These are phyloP conservation scores for Corynespora cassiicola DNA, from an alignment of 2,329 filamentous ascomycete genomes.

Conservation along the genomic window DNA sequence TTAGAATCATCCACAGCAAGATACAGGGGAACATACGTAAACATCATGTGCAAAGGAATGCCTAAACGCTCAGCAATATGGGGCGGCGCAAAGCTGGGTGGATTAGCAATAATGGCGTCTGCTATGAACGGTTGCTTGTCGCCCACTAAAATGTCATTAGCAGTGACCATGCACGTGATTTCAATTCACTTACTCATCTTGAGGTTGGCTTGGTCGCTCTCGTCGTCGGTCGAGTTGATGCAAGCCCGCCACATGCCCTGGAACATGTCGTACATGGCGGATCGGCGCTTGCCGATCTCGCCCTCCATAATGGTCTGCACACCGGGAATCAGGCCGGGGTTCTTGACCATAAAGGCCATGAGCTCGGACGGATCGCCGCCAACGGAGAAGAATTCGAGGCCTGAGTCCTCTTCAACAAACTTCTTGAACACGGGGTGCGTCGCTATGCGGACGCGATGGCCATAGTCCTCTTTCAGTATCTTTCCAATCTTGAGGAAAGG, in stretches of 20 bases:
- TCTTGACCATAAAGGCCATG: constrained; percentile 91
- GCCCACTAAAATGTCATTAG: constrained; percentile 54
- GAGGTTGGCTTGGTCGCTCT: constrained; percentile 63
- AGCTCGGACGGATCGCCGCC: constrained; percentile 81
- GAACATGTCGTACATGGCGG: constrained; percentile 82
- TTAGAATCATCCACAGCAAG: constrained; percentile 21
- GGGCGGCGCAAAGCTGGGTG: constrained; percentile 77
- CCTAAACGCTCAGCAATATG: constrained; percentile 78
- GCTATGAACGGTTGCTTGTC: constrained; percentile 76
- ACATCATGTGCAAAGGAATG: constrained; percentile 84
- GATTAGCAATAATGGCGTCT: constrained; percentile 81
- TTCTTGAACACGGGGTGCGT: constrained; percentile 80
- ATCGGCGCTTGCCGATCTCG: constrained; percentile 71
- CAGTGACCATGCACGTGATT: background rate
- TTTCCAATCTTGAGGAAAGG: constrained; percentile 80
- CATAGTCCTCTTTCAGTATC: constrained; percentile 72
- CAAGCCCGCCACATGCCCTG: constrained; percentile 83
- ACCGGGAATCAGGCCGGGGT: constrained; percentile 77
- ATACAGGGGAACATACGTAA: constrained; percentile 67
- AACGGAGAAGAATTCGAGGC: constrained; percentile 80
- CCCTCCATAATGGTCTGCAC: constrained; percentile 75
- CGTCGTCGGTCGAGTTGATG: constrained; percentile 74
- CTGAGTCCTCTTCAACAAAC: constrained; percentile 74
- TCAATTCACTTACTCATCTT: constrained; percentile 59
- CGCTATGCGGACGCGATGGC: constrained; percentile 78